Percentiles rank a stretch among this genome's conserved stretches.
Evolutionary conservation across 1,284 basidiomycete genomes (phyloP).

Genomic region (Ganoderma resinaceum): DNA sequence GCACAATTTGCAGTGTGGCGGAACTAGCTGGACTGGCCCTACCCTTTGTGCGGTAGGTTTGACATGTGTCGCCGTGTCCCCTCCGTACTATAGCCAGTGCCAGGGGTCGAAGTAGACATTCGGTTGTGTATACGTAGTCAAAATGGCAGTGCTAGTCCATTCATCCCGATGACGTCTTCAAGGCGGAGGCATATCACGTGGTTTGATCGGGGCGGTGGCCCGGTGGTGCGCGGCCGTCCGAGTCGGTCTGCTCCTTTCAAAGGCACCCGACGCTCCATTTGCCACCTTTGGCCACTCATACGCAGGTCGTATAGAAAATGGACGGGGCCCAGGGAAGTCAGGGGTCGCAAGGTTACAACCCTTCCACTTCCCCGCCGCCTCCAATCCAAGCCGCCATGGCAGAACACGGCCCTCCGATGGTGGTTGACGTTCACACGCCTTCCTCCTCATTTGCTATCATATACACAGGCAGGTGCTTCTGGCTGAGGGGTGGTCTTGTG

Average conservation of each 20-base stretch:
- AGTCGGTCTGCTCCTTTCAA: neutral
- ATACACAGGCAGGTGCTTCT: slow-evolving; percentile 61
- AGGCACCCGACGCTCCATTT: neutral
- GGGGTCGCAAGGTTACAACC: neutral
- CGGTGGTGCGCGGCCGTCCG: neutral
- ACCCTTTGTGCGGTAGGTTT: slow-evolving; percentile 28
- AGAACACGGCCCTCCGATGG: slow-evolving; percentile 34
- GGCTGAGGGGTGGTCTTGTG: neutral
- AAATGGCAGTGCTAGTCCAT: neutral
- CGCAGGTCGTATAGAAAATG: slow-evolving; percentile 1
- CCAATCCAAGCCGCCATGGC: slow-evolving; percentile 16
- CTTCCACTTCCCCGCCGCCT: slow-evolving; percentile 5
- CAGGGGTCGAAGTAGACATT: slow-evolving; percentile 10
- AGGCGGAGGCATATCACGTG: neutral
- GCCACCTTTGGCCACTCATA: neutral
- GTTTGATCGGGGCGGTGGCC: slow-evolving; percentile 18
- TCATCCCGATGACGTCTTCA: neutral
- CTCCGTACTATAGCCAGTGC: slow-evolving; percentile 33
- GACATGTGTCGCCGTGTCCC: slow-evolving; percentile 28
- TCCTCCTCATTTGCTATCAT: slow-evolving; percentile 73
- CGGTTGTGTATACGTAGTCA: neutral
- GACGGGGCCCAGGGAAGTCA: neutral
- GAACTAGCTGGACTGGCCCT: slow-evolving; percentile 37
- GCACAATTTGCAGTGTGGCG: slow-evolving; percentile 31
- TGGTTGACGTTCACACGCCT: slow-evolving; percentile 79